Evolutionary conservation across 1,139 yeast genomes (phyloP).

Genomic region (Nakaseomyces uthaithaninus): DNA sequence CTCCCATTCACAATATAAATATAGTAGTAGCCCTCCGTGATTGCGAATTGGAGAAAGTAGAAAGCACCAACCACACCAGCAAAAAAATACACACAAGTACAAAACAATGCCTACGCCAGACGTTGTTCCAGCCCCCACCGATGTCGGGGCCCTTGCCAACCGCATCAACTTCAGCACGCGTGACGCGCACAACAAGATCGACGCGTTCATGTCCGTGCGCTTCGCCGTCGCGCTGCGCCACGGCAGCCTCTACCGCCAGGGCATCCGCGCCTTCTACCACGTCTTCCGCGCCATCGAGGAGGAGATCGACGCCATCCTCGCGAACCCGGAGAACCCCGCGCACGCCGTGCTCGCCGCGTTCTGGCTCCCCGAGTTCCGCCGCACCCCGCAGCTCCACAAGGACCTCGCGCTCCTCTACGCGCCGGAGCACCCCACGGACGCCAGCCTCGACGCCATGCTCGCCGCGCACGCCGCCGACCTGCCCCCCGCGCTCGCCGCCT

Average conservation of each 20-base stretch:
- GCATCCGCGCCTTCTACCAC: constrained; percentile 69
- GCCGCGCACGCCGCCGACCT: constrained; percentile 18
- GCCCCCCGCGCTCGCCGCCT: constrained; percentile 53
- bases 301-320: constrained; percentile 52
- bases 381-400: constrained; percentile 48
- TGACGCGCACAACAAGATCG: constrained; percentile 56
- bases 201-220: constrained; percentile 60
- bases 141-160: constrained; percentile 74
- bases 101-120: constrained; percentile 2
- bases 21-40: too few species aligned
- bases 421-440: constrained; percentile 47
- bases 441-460: constrained; percentile 30
- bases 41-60: too few species aligned
- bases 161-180: constrained; percentile 66
- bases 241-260: constrained; percentile 70
- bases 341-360: constrained; percentile 38
- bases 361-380: constrained; percentile 66
- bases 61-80: neutral
- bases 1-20: neutral
- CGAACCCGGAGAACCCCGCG: constrained; percentile 19
- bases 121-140: constrained; percentile 60
- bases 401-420: constrained; percentile 65
- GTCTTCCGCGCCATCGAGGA: constrained; percentile 65
- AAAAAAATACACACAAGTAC: neutral
- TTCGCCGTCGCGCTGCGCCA: constrained; percentile 71